Evolutionary conservation across 768 basidiomycete genomes (phyloP).

Genomic region (Hericium erinaceus): DNA sequence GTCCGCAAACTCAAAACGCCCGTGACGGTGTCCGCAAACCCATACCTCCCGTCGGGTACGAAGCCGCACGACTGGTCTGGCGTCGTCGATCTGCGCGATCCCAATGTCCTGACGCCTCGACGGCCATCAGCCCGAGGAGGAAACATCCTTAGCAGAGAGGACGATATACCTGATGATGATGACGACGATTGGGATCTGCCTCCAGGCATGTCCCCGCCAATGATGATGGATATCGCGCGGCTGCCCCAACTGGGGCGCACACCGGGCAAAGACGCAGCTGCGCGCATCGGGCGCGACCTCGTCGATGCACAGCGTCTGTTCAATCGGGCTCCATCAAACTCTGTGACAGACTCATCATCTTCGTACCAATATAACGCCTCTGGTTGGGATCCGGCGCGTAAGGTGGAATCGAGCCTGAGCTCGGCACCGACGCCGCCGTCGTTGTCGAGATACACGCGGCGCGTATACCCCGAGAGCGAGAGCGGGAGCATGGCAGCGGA

Average conservation of each 20-base stretch:
- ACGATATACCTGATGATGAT: conserved; percentile 17
- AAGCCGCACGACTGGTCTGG: conserved; percentile 58
- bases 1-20: conserved; percentile 52
- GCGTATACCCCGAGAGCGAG: conserved; percentile 21
- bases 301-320: conserved; percentile 26
- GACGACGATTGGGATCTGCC: conserved; percentile 40
- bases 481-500: conserved; percentile 26
- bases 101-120: conserved; percentile 38
- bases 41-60: conserved; percentile 46
- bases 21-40: conserved; percentile 43
- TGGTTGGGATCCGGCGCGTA: neutral
- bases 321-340: neutral
- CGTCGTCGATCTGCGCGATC: conserved; percentile 60
- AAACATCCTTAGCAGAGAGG: neutral
- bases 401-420: conserved; percentile 52
- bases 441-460: conserved; percentile 52
- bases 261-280: conserved; percentile 63
- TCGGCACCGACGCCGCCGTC: conserved; percentile 65
- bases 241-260: conserved; percentile 43
- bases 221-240: conserved; percentile 27
- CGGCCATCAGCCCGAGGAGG: conserved; percentile 5
- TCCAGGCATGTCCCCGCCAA: conserved; percentile 50
- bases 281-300: conserved; percentile 56
- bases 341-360: no score
- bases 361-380: neutral